A percentile compares a stretch with the other conserved stretches of the same genome.
Evolutionary conservation across 352 stramenopile genomes (phyloP).

Genomic region (Pythium plurisporium): DNA sequence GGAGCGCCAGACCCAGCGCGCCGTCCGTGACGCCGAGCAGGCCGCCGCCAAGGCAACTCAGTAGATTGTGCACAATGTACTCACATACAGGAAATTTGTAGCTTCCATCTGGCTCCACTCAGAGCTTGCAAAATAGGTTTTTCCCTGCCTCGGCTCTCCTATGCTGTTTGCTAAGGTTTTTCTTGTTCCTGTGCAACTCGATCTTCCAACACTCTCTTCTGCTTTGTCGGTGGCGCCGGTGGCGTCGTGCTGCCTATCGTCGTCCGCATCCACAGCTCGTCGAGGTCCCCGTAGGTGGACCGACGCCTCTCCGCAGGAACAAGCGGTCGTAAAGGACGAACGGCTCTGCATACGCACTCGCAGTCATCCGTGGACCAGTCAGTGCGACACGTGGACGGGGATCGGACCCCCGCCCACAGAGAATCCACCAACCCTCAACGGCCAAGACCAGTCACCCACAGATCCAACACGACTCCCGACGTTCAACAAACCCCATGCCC

Average conservation of each 20-base stretch:
- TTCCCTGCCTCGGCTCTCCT: background rate
- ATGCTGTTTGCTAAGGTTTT: conserved; percentile 8
- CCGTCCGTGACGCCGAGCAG: conserved; percentile 32
- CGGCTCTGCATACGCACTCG: no score
- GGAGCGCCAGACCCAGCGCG: conserved; percentile 36
- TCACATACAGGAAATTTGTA: conserved; percentile 9
- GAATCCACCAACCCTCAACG: no score
- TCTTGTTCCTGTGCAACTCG: conserved; percentile 3
- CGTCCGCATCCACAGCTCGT: no score
- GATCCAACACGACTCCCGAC: background rate
- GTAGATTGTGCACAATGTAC: conserved; percentile 12
- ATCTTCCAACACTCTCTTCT: conserved; percentile 13
- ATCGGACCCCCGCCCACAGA: no score
- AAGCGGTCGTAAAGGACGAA: no score
- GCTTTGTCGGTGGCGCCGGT: background rate
- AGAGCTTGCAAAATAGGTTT: conserved; percentile 40
- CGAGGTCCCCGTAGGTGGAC: no score
- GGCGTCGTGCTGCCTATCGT: no score
- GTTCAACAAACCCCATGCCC: background rate
- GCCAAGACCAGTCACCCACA: background rate
- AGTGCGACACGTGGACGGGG: no score
- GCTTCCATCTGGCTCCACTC: background rate
- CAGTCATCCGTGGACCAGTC: no score
- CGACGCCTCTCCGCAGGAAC: no score
- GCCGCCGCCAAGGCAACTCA: conserved; percentile 9